A percentile compares a stretch with the other conserved stretches of the same genome.
phyloP scores from a whole-genome alignment of 2,329 filamentous ascomycete species.

The Xylaria sp. region DNA sequence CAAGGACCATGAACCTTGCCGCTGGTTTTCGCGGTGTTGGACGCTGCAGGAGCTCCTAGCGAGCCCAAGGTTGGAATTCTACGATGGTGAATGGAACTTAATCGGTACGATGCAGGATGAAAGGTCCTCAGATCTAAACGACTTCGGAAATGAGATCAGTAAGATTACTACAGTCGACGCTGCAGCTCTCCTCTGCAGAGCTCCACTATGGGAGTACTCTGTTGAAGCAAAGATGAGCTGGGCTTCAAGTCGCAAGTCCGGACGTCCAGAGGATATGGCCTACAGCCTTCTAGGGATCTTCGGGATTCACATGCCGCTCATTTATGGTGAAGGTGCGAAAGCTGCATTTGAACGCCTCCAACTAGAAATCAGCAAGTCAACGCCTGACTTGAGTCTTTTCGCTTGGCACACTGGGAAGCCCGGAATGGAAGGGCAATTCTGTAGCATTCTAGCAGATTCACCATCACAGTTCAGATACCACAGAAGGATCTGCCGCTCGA shows the following conservation, averaged over 20 bases:
- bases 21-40: slow-evolving; percentile 16
- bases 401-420: not conserved
- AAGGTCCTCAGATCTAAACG: not conserved
- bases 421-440: not conserved
- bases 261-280: slow-evolving; percentile 1
- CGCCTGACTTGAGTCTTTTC: slow-evolving; percentile 15
- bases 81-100: not conserved
- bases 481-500: slow-evolving; percentile 8
- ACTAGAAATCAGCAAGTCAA: not conserved
- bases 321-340: slow-evolving; percentile 8
- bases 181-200: not conserved
- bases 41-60: not conserved
- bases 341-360: not conserved
- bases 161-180: not conserved
- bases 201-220: not conserved
- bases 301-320: not conserved
- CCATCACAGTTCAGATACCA: slow-evolving; percentile 2
- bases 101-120: not conserved
- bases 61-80: not conserved
- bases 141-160: not conserved
- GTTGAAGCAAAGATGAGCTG: slow-evolving; percentile 6
- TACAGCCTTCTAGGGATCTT: slow-evolving; percentile 22
- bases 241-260: not conserved
- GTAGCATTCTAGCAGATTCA: not conserved
- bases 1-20: not conserved